These are phyloP conservation scores for Kurtzmaniella natalensis DNA, from an alignment of 1,139 yeast genomes.

Conservation along the genomic window DNA sequence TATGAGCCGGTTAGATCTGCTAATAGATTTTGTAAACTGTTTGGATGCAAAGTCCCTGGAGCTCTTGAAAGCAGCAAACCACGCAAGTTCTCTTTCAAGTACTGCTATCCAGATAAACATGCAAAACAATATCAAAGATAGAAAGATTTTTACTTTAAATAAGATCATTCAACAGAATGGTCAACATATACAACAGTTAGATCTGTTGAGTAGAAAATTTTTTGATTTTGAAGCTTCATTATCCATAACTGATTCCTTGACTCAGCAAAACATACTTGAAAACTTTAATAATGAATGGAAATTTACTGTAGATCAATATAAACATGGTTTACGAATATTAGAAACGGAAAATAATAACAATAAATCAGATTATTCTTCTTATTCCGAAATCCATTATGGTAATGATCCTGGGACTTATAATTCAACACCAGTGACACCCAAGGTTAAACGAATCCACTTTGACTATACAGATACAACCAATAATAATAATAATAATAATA, in stretches of 20 bases:
- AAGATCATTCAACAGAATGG: constrained; percentile 21
- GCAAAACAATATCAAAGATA: constrained; percentile 24
- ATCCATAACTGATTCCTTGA: constrained; percentile 25
- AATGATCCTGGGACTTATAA: no score
- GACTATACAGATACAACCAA: no score
- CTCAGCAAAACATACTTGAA: constrained; percentile 47
- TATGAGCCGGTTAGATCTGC: constrained; percentile 30
- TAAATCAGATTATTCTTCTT: neutral
- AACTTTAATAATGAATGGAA: constrained; percentile 45
- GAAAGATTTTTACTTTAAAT: constrained; percentile 26
- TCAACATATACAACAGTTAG: constrained; percentile 21
- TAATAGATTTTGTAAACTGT: constrained; percentile 27
- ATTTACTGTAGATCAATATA: neutral
- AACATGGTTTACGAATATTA: neutral
- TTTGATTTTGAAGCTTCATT: constrained; percentile 33
- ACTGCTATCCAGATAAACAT: constrained; percentile 3
- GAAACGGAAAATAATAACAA: neutral
- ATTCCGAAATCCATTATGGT: no score
- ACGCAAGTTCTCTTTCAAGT: constrained; percentile 1
- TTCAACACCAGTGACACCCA: constrained; percentile 18
- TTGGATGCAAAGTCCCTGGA: constrained; percentile 24
- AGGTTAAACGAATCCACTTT: constrained; percentile 20
- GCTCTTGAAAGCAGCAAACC: constrained; percentile 11
- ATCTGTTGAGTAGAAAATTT: constrained; percentile 29
- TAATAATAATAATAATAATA: neutral